phyloP scores from a whole-genome alignment of 805 yeast genomes.

The Peterozyma toletana region DNA sequence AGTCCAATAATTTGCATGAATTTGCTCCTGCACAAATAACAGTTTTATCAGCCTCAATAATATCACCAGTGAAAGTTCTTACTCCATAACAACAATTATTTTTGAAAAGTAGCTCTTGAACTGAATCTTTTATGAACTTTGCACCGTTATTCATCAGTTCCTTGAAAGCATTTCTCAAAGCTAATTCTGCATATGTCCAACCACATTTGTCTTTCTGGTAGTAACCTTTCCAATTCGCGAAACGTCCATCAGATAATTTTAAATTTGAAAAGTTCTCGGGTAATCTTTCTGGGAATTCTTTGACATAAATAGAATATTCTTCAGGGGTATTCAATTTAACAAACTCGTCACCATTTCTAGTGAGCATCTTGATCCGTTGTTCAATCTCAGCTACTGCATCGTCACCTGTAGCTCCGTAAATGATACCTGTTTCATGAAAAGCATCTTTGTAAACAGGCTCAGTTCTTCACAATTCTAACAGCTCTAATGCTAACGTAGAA shows the following conservation, averaged over 20 bases:
- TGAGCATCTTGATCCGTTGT: slow-evolving; percentile 3
- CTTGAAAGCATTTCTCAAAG: slow-evolving; percentile 19
- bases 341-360: slow-evolving; percentile 4
- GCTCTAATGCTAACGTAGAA: slow-evolving; percentile 25
- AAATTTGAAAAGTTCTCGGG: neutral
- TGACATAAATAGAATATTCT: too few relatives aligned
- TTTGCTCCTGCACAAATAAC: slow-evolving; percentile 33
- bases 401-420: slow-evolving; percentile 20
- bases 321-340: slow-evolving; percentile 8
- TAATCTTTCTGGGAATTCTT: too few relatives aligned
- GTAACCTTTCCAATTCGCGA: slow-evolving; percentile 25
- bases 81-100: slow-evolving; percentile 17
- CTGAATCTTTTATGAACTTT: slow-evolving; percentile 18
- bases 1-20: slow-evolving; percentile 26
- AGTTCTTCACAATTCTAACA: slow-evolving; percentile 23
- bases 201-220: slow-evolving; percentile 25
- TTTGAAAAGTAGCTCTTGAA: slow-evolving; percentile 12
- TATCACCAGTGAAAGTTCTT: slow-evolving; percentile 18
- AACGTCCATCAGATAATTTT: slow-evolving; percentile 9
- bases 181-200: slow-evolving; percentile 27
- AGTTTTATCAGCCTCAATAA: slow-evolving; percentile 17
- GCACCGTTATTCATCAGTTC: slow-evolving; percentile 26
- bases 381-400: slow-evolving; percentile 9
- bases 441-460: slow-evolving; percentile 22
- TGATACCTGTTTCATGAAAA: slow-evolving; percentile 24